Conservation (phyloP, 441 rosid genomes). For the Metrosideros polymorpha region DNA sequence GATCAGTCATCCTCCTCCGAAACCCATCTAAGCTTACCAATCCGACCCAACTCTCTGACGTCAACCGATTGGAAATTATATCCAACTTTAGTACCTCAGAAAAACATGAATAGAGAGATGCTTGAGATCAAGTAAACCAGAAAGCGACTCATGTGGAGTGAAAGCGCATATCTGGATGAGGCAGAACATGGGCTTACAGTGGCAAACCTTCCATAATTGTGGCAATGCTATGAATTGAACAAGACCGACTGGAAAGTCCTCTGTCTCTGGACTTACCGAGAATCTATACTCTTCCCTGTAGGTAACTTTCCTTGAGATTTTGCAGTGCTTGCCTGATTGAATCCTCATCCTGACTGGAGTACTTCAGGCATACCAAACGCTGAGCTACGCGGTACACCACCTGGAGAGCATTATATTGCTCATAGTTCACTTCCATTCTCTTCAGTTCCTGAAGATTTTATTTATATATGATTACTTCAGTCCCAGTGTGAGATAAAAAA, state of each 20-base stretch:
- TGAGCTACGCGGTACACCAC: slow-evolving; percentile 51
- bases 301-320: slow-evolving; percentile 50
- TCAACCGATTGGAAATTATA: neutral
- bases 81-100: neutral
- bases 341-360: slow-evolving; percentile 56
- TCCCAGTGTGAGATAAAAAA: neutral
- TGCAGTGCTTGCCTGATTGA: slow-evolving; percentile 63
- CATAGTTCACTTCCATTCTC: slow-evolving; percentile 63
- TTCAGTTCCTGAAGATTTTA: slow-evolving; percentile 37
- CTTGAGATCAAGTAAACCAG: neutral
- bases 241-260: neutral
- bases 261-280: neutral
- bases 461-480: neutral
- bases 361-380: slow-evolving; percentile 60
- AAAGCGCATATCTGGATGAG: neutral
- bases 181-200: neutral
- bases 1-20: neutral
- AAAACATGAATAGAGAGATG: neutral
- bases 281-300: slow-evolving; percentile 27
- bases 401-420: slow-evolving; percentile 32
- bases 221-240: neutral
- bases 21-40: neutral
- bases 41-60: neutral
- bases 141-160: neutral
- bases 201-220: neutral